Evolutionary conservation across 306 rosid species (phyloP).

Genomic region (Oxytropis ochrocephala): DNA sequence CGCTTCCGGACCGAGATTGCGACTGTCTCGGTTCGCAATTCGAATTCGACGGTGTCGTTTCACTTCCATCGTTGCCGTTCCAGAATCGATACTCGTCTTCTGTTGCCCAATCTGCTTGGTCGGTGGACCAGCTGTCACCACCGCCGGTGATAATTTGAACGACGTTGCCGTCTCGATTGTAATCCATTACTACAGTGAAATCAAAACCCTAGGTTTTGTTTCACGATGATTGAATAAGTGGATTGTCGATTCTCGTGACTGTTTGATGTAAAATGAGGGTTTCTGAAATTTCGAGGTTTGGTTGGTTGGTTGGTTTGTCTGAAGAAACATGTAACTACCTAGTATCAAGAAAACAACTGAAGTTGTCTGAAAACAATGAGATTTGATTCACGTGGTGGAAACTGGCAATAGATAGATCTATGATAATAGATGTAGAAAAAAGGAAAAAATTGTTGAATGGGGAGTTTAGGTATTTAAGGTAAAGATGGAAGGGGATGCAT

Average conservation of each 20-base stretch:
- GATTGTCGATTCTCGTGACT: not conserved
- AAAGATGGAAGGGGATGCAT: not conserved
- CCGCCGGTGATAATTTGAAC: constrained; percentile 67
- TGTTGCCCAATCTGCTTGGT: constrained; percentile 89
- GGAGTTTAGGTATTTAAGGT: not conserved
- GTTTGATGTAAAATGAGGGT: no score
- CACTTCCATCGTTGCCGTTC: constrained; percentile 47
- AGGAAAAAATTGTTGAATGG: not conserved
- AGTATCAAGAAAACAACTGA: no score
- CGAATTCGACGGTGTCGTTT: constrained; percentile 61
- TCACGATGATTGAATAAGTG: no score
- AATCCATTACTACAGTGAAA: constrained; percentile 47
- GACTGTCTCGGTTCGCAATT: constrained; percentile 55
- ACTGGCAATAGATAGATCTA: not conserved
- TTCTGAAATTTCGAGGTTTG: not conserved
- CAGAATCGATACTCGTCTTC: constrained; percentile 90
- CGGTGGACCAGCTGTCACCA: constrained; percentile 63
- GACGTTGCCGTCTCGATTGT: constrained; percentile 57
- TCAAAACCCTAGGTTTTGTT: constrained; percentile 15
- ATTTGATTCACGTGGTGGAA: no score
- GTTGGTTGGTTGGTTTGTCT: not conserved
- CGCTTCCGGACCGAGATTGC: constrained; percentile 68
- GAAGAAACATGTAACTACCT: not conserved
- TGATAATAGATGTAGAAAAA: not conserved
- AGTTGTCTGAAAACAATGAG: no score